Conservation (phyloP, 2,329 filamentous ascomycete species). For the Simplicillium aogashimaense region DNA sequence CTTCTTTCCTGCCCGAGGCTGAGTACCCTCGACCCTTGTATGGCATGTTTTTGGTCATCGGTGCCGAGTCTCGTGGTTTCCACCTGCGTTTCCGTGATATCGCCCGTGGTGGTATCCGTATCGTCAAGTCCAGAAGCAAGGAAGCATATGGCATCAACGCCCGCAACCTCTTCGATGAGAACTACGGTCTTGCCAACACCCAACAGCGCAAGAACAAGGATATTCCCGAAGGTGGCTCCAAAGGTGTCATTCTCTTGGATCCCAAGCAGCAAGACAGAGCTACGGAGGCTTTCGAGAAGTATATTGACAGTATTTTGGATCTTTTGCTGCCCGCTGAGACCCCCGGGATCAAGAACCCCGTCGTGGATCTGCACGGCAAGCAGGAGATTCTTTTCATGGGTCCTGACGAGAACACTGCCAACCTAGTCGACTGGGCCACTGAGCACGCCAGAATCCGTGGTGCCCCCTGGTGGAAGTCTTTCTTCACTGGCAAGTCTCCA, state of each 20-base stretch:
- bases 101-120: constrained; percentile 91
- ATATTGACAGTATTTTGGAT: constrained; percentile 97
- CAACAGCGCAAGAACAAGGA: constrained; percentile 99
- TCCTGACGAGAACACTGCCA: constrained; percentile 96
- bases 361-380: constrained; percentile 90
- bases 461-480: constrained; percentile 99
- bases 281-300: constrained; percentile 93
- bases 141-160: constrained; percentile 96
- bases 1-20: constrained; percentile 75
- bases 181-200: constrained; percentile 95
- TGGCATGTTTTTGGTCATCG: constrained; percentile 98
- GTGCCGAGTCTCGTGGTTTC: constrained; percentile 93
- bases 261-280: constrained; percentile 90
- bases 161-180: constrained; percentile 93
- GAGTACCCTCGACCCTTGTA: constrained; percentile 93
- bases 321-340: constrained; percentile 81
- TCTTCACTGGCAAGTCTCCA: constrained; percentile 98
- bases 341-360: constrained; percentile 97
- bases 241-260: constrained; percentile 93
- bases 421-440: constrained; percentile 97
- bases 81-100: constrained; percentile 97
- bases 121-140: constrained; percentile 94
- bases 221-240: constrained; percentile 95
- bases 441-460: constrained; percentile 80
- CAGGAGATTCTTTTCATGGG: constrained; percentile 98